Base-by-base conservation (phyloP, 1,284 basidiomycete genomes). In the Singerocomus inundabilis region DNA sequence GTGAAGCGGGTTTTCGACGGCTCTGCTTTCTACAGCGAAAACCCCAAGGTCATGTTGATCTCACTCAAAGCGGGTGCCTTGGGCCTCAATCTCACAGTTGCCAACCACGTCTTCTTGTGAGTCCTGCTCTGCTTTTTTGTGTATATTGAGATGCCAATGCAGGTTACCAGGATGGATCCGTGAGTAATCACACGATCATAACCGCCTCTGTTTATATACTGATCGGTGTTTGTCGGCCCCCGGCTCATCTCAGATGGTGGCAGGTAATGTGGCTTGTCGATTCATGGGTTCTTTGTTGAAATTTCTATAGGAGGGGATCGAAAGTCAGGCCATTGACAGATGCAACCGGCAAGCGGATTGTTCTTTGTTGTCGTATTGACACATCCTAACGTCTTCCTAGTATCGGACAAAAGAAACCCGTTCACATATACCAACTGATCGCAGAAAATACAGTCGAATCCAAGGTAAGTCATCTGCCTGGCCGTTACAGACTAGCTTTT, bases 21-120 rank as follows among this genome's bases (percentile, higher is more conserved):
- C 6, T 65, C 58, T 39, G 39, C 53, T 16, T 55, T 59, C 25
- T 6, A 43, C 32, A 69, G 68, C 13, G 66, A 64, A 26, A 88
- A 84, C 61, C 88, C 91, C 1, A 78, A 76, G 52, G 85, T 94
- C 28, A 85, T 94, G 86, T 76, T 95, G 44, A 88, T 95, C 48
- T 94, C 92, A 7, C 74, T 95, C 57, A 94, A 93, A 66, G 80
- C 79, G 39, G 87, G 87, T 29, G 91, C 93, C 3, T 77, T 94
- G 24, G 93, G 92, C 5, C 72, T 95, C 48, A 95, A 95, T 66
- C 70, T 95, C 53, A 95, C 92, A 1, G 88, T 90, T 13, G 93
- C 93, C 1, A 93, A 92, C 61, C 91, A 93, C 63, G 89, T 95
- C 1, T 92, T 89, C 62, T 68, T 95, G 83, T 92, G 58, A 75